phyloP scores from a whole-genome alignment of 345 rosid genomes.

The Syzygium grande region DNA sequence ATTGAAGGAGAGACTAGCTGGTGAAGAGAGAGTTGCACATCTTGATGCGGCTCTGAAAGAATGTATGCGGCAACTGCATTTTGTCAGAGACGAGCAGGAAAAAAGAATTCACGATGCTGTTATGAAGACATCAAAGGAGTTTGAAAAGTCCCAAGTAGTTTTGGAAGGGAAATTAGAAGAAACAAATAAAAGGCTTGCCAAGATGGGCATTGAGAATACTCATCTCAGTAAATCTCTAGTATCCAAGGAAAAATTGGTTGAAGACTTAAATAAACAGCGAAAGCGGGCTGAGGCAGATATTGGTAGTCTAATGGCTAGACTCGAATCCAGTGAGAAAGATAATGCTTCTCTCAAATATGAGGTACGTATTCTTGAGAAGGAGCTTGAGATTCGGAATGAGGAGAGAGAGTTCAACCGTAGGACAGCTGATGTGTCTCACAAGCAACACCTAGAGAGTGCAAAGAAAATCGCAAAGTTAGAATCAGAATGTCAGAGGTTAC shows the following conservation, averaged over 20 bases:
- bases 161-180: slow-evolving; percentile 49
- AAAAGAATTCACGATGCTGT: slow-evolving; percentile 72
- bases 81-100: slow-evolving; percentile 82
- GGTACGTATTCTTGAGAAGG: slow-evolving; percentile 78
- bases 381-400: slow-evolving; percentile 83
- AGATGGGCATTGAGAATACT: slow-evolving; percentile 44
- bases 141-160: slow-evolving; percentile 29
- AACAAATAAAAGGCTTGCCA: slow-evolving; percentile 38
- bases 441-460: slow-evolving; percentile 69
- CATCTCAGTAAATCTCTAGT: slow-evolving; percentile 52
- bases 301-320: slow-evolving; percentile 42
- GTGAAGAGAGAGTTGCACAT: slow-evolving; percentile 44
- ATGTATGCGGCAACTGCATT: slow-evolving; percentile 72
- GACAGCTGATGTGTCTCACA: slow-evolving; percentile 65
- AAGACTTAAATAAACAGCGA: slow-evolving; percentile 56
- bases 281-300: slow-evolving; percentile 41
- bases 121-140: slow-evolving; percentile 48
- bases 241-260: slow-evolving; percentile 43
- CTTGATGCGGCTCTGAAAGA: slow-evolving; percentile 72
- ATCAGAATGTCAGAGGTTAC: slow-evolving; percentile 84
- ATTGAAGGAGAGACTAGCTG: slow-evolving; percentile 34
- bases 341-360: slow-evolving; percentile 70
- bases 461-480: slow-evolving; percentile 84
- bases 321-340: slow-evolving; percentile 65
- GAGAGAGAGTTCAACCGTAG: slow-evolving; percentile 81